These are phyloP conservation scores for Yarrowia deformans DNA, from an alignment of 805 yeast species.

Conservation along the genomic window DNA sequence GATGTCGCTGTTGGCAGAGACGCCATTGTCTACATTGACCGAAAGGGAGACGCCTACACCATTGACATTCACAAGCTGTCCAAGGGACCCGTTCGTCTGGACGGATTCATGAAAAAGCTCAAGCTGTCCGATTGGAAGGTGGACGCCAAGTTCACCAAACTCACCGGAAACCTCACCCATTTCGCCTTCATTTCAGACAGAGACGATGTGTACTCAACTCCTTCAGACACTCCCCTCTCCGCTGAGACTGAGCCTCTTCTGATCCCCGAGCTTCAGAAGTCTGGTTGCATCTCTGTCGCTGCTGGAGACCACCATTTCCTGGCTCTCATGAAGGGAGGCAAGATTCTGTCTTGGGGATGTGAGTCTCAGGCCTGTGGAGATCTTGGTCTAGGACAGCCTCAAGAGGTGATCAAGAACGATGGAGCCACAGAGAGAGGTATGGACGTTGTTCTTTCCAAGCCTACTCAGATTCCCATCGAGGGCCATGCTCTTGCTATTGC, in stretches of 20 bases:
- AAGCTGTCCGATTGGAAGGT: constrained; percentile 50
- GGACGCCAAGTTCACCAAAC: constrained; percentile 55
- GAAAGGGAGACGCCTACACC: constrained; percentile 54
- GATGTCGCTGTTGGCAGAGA: constrained; percentile 67
- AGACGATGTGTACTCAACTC: constrained; percentile 54
- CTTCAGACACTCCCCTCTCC: not conserved
- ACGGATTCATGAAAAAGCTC: constrained; percentile 45
- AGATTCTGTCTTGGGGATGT: constrained; percentile 69
- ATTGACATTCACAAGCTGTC: constrained; percentile 48
- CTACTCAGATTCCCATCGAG: constrained; percentile 52
- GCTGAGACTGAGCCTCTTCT: constrained; percentile 50
- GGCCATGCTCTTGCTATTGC: constrained; percentile 62
- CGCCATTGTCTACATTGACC: constrained; percentile 59
- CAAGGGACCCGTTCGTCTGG: constrained; percentile 41
- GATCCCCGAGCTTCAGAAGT: constrained; percentile 56
- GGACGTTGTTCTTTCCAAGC: constrained; percentile 51
- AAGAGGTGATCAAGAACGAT: constrained; percentile 39
- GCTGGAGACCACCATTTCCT: constrained; percentile 76
- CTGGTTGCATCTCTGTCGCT: constrained; percentile 61
- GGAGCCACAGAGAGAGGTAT: constrained; percentile 33
- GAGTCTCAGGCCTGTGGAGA: constrained; percentile 72
- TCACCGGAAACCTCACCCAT: constrained; percentile 62
- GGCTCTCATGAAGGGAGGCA: constrained; percentile 67
- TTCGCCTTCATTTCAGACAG: constrained; percentile 65
- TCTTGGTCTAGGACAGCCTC: constrained; percentile 64